Conservation (phyloP, 352 stramenopile species). For the Phytopythium chamaehyphon region DNA sequence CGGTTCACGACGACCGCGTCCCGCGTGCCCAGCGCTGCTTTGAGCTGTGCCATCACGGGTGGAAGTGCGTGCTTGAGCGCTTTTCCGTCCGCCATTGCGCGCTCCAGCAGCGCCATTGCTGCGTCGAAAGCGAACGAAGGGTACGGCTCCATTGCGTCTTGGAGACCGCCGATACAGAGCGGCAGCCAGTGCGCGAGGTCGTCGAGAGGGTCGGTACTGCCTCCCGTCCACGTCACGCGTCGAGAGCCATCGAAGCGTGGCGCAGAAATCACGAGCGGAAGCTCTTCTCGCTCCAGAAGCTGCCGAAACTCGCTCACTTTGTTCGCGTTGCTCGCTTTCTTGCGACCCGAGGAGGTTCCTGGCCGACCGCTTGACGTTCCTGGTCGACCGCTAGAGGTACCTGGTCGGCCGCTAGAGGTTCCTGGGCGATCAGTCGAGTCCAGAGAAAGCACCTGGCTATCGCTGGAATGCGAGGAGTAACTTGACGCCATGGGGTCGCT, state of each 20-base stretch:
- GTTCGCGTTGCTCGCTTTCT: slow-evolving; percentile 20
- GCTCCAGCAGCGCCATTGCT: slow-evolving; percentile 59
- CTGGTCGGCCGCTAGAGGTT: too few relatives aligned
- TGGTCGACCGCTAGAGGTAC: too few relatives aligned
- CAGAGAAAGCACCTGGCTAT: slow-evolving; percentile 55
- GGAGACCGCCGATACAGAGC: slow-evolving; percentile 69
- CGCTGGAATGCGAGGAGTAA: slow-evolving; percentile 2
- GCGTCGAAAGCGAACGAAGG: slow-evolving; percentile 68
- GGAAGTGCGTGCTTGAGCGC: slow-evolving; percentile 45
- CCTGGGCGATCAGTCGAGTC: slow-evolving; percentile 18
- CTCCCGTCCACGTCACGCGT: slow-evolving; percentile 52
- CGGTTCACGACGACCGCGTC: slow-evolving; percentile 63
- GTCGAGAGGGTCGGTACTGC: slow-evolving; percentile 40
- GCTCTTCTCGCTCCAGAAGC: slow-evolving; percentile 61
- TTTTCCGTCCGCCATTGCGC: slow-evolving; percentile 32
- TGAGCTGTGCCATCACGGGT: slow-evolving; percentile 57
- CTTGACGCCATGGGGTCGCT: not conserved
- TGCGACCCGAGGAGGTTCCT: slow-evolving; percentile 45
- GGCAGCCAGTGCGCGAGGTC: slow-evolving; percentile 67
- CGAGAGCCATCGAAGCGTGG: slow-evolving; percentile 25
- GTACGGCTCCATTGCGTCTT: slow-evolving; percentile 72
- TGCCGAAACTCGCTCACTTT: slow-evolving; percentile 73
- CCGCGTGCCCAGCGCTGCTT: slow-evolving; percentile 54
- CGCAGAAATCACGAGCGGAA: slow-evolving; percentile 55
- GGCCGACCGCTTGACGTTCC: slow-evolving; percentile 20